These are phyloP conservation scores for Fallopia convolvulus DNA, from an alignment of 148 eudicot species.

Conservation along the genomic window DNA sequence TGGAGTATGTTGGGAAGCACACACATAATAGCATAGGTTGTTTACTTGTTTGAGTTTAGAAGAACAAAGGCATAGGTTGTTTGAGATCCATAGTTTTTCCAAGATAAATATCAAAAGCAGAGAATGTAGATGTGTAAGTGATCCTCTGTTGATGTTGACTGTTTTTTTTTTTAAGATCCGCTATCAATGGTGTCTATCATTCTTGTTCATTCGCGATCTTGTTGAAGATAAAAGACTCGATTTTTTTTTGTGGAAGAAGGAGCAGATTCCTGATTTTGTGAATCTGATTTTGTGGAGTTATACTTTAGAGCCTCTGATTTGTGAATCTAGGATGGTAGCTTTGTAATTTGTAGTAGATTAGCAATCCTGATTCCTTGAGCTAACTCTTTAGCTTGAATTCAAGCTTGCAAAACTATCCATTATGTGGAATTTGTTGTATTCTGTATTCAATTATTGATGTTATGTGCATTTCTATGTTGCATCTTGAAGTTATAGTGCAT, in stretches of 20 bases:
- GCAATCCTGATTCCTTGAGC: too few relatives aligned
- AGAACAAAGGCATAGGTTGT: constrained; percentile 34
- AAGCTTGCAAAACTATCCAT: too few relatives aligned
- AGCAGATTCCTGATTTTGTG: too few relatives aligned
- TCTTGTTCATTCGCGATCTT: background rate
- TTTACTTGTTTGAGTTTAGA: constrained; percentile 77
- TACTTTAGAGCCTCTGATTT: background rate
- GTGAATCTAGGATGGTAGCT: background rate
- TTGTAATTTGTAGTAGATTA: background rate
- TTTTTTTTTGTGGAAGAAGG: background rate
- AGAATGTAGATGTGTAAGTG: background rate
- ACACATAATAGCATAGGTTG: constrained; percentile 94
- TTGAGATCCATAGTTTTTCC: too few relatives aligned
- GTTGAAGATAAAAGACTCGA: background rate
- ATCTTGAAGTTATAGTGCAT: too few relatives aligned
- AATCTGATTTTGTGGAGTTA: background rate
- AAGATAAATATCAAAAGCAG: background rate
- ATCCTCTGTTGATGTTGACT: background rate
- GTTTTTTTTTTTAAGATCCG: background rate
- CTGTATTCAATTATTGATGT: too few relatives aligned
- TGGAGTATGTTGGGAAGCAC: constrained; percentile 71
- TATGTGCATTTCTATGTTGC: too few relatives aligned
- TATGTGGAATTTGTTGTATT: too few relatives aligned
- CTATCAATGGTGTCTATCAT: background rate
- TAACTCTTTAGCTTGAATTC: too few relatives aligned